A percentile compares a stretch with the other conserved stretches of the same genome.
Conservation (phyloP, 2,329 filamentous ascomycete species). For the Orbilia blumenaviensis region DNA sequence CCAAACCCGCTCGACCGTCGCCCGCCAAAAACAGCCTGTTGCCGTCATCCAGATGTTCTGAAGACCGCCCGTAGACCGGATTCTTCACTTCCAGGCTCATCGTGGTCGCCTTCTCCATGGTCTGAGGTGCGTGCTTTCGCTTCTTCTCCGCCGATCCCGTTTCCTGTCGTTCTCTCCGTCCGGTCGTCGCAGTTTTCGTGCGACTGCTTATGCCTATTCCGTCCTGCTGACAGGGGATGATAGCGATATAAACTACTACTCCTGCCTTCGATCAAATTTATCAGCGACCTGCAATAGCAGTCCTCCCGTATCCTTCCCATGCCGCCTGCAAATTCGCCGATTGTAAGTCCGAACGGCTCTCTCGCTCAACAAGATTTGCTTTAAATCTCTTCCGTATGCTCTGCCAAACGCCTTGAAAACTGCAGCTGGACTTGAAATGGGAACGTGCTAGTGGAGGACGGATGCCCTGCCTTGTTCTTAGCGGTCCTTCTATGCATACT, state of each 20-base stretch:
- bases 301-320: constrained; percentile 31
- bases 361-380: constrained; percentile 6
- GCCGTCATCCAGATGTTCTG: constrained; percentile 9
- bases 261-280: constrained; percentile 27
- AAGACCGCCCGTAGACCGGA: neutral
- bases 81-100: constrained; percentile 1
- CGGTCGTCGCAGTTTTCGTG: constrained; percentile 17
- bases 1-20: constrained; percentile 32
- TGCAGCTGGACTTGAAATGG: constrained; percentile 13
- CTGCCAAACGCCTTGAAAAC: constrained; percentile 3
- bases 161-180: neutral
- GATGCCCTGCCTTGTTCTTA: constrained; percentile 25
- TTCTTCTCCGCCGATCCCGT: constrained; percentile 20
- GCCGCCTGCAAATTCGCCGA: constrained; percentile 49
- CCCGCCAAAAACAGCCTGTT: constrained; percentile 16
- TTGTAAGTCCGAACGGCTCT: constrained; percentile 42
- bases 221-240: constrained; percentile 36
- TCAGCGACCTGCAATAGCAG: constrained; percentile 24
- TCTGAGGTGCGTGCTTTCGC: constrained; percentile 22
- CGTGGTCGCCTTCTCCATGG: constrained; percentile 36
- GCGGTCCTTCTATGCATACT: constrained; percentile 10
- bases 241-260: constrained; percentile 44
- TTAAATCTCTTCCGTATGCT: constrained; percentile 1
- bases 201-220: constrained; percentile 38
- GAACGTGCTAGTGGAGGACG: constrained; percentile 18